A percentile compares a stretch with the other conserved stretches of the same genome.
Evolutionary conservation across 2,329 filamentous ascomycete species (phyloP).

Genomic region (Penicillium sp.): DNA sequence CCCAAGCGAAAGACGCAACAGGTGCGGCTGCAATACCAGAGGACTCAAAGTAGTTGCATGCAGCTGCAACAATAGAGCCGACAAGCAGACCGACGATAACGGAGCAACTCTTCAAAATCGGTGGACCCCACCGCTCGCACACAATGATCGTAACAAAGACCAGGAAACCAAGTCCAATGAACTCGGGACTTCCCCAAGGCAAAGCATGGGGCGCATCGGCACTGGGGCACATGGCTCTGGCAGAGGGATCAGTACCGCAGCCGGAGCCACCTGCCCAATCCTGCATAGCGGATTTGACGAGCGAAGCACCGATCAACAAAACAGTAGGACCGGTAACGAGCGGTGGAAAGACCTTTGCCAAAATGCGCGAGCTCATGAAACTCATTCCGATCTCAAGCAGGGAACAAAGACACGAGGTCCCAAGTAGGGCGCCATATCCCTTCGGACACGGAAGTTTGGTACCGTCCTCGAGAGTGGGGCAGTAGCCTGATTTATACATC

Average conservation of each 20-base stretch:
- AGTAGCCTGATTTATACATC: slow-evolving; percentile 67
- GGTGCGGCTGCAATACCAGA: slow-evolving; percentile 62
- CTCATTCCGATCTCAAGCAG: slow-evolving; percentile 64
- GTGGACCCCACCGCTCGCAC: slow-evolving; percentile 68
- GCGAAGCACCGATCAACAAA: slow-evolving; percentile 65
- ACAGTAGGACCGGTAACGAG: slow-evolving; percentile 70
- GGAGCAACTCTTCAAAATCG: slow-evolving; percentile 69
- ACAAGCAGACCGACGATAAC: slow-evolving; percentile 66
- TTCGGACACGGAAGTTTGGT: slow-evolving; percentile 63
- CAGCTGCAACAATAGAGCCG: slow-evolving; percentile 68
- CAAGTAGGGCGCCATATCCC: slow-evolving; percentile 67
- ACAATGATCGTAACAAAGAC: slow-evolving; percentile 70
- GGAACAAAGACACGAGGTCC: slow-evolving; percentile 53
- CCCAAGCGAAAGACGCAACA: slow-evolving; percentile 69
- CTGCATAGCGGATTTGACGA: slow-evolving; percentile 64
- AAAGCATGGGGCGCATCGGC: slow-evolving; percentile 62
- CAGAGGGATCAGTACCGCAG: slow-evolving; percentile 45
- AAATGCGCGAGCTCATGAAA: slow-evolving; percentile 61
- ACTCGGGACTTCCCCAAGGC: slow-evolving; percentile 64
- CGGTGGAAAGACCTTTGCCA: slow-evolving; percentile 67
- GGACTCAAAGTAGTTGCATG: slow-evolving; percentile 66
- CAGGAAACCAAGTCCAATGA: slow-evolving; percentile 67
- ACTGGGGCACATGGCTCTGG: slow-evolving; percentile 59
- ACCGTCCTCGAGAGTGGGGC: slow-evolving; percentile 58
- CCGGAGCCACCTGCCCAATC: slow-evolving; percentile 69